A percentile compares a stretch with the other conserved stretches of the same genome.
Conservation (phyloP, 345 rosid genomes). For the Populus tremula region DNA sequence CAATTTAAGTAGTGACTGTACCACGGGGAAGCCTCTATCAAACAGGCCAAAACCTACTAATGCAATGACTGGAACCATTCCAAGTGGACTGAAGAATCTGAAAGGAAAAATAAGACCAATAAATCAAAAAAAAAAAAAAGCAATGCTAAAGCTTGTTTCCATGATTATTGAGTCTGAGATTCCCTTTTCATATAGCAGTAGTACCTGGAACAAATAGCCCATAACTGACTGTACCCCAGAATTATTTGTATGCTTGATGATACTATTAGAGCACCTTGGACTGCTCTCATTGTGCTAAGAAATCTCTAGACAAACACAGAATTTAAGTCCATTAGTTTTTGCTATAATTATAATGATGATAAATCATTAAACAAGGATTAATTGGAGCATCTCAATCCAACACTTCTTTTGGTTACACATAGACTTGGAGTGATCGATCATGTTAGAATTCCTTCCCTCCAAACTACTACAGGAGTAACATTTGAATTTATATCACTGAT, state of each 20-base stretch:
- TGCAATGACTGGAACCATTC: conserved; percentile 96
- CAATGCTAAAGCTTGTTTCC: neutral
- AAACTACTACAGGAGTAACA: neutral
- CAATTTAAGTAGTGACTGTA: conserved; percentile 22
- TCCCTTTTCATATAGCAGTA: neutral
- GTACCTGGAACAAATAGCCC: conserved; percentile 97
- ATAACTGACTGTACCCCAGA: conserved; percentile 88
- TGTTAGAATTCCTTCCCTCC: neutral
- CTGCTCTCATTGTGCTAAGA: conserved; percentile 90
- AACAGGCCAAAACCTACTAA: conserved; percentile 90
- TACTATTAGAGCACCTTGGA: conserved; percentile 94
- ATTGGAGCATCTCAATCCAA: neutral
- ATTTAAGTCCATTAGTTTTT: neutral
- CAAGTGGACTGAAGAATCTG: conserved; percentile 98
- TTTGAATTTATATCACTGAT: neutral
- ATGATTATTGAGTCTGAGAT: neutral
- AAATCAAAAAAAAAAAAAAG: neutral
- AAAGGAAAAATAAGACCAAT: conserved; percentile 1
- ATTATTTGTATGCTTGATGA: conserved; percentile 95
- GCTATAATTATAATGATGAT: neutral
- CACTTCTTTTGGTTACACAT: neutral
- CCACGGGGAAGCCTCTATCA: conserved; percentile 98
- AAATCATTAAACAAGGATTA: neutral
- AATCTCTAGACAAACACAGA: conserved; percentile 56
- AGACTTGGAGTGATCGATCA: neutral